Evolutionary conservation across 768 basidiomycete genomes (phyloP), one percentile per base, ranked within the genome.

Genomic region (Suillus placidus): DNA sequence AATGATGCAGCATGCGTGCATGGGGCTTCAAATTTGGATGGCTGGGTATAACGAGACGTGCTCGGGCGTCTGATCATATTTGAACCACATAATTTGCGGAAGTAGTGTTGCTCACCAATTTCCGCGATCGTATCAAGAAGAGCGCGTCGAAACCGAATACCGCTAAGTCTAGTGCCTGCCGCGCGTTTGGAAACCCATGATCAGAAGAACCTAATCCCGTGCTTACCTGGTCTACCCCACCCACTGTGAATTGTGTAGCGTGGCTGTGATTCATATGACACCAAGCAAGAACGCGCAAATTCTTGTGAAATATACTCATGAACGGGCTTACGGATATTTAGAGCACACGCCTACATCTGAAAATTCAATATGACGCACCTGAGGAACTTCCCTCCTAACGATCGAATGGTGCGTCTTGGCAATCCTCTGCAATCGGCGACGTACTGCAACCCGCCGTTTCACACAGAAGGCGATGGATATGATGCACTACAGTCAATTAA

Each of bases 1-100:
- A 91, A 73, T 93, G 91, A 74, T 91, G 87, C 57, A 90, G 80
- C 89, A 93, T 89, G 68, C 91, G 88, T 5, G 83, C 82, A 73
- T 91, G 88, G 3, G 92, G 91, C 68, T 89, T 88, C 70, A 90
- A 75, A 20, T 78, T 71, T 14, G 92, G 93, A 62, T 91, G 86
- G 43, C 85, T 84, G 35, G 92, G 92, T 66, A 94, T 90, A 47
- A 93, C 84, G 57, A 84, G 74, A 69, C 88, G 91, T 35, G 91
- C 89, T 55, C 90, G 82, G 12, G 78, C 78, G 75, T 94, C 92
- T 93, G 57, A 40, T 26, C 38, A 58, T 6, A 58, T 26, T 70
- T 23, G 43, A 32, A 40, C 9, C 4, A 40, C 26, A 30, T 40
- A 38, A 35, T 34, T 30, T 34, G 57, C n/a, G 12, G 38, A 51